A percentile compares a stretch with the other conserved stretches of the same genome.
Conservation (phyloP, 192 early-diverging fungal genomes). For the Rhizophlyctis rosea region DNA sequence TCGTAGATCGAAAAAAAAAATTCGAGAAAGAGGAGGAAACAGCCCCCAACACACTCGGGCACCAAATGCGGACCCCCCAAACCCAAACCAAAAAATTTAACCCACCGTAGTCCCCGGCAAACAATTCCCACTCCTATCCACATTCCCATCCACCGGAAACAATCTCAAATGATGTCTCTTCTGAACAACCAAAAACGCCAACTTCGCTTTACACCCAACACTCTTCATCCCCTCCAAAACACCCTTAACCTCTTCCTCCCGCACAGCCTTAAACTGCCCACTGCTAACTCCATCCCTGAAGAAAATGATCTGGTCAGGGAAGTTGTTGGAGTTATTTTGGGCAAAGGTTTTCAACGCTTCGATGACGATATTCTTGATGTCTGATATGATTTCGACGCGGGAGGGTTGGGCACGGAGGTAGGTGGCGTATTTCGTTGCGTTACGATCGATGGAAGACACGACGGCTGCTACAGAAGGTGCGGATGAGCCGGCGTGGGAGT, state of each 20-base stretch:
- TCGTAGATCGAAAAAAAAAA: not conserved
- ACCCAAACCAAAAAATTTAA: not conserved
- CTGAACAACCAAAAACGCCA: conserved; percentile 50
- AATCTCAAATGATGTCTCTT: conserved; percentile 63
- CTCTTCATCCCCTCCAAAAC: too few species aligned
- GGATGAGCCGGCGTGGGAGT: conserved; percentile 65
- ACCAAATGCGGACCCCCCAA: conserved; percentile 22
- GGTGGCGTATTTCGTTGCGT: conserved; percentile 34
- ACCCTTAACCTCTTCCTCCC: conserved; percentile 48
- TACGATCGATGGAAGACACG: conserved; percentile 38
- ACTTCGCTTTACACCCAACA: conserved; percentile 41
- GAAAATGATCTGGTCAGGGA: conserved; percentile 51
- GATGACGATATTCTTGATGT: conserved; percentile 33
- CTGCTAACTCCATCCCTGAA: conserved; percentile 69
- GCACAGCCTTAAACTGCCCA: conserved; percentile 52
- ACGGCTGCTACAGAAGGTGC: conserved; percentile 49
- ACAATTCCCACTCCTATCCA: conserved; percentile 79
- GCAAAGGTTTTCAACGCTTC: conserved; percentile 35
- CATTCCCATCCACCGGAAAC: conserved; percentile 59
- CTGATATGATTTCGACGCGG: conserved; percentile 45
- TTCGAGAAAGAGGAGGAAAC: too few species aligned
- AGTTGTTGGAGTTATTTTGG: conserved; percentile 34
- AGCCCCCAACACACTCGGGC: conserved; percentile 19
- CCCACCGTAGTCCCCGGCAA: conserved; percentile 70
- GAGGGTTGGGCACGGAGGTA: conserved; percentile 38